Evolutionary conservation across 257 asterid species (phyloP).

Genomic region (Nicotiana otophora): DNA sequence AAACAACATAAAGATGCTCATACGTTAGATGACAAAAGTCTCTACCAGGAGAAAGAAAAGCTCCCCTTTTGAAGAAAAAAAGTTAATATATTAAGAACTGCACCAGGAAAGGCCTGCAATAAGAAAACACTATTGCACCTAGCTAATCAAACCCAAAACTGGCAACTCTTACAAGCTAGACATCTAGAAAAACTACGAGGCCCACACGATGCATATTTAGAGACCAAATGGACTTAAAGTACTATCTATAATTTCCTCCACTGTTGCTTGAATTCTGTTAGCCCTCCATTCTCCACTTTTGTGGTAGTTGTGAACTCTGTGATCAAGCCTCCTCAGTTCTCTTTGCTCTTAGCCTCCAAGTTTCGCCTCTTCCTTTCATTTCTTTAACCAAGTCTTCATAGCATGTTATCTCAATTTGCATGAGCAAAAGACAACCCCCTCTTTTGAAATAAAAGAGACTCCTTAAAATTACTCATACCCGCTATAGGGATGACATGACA

Average conservation of each 20-base stretch:
- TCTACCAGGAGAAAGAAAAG: background rate
- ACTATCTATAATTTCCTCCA: background rate
- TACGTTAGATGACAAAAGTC: background rate
- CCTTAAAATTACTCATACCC: background rate
- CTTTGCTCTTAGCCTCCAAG: background rate
- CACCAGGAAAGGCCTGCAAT: background rate
- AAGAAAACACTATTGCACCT: background rate
- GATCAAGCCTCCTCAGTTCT: background rate
- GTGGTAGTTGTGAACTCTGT: background rate
- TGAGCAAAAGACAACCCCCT: background rate
- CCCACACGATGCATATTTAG: background rate
- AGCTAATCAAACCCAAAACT: background rate
- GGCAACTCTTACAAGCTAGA: slow-evolving; percentile 4
- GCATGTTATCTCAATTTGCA: background rate
- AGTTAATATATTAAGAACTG: background rate
- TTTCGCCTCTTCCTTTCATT: background rate
- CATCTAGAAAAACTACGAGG: background rate
- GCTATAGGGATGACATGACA: background rate
- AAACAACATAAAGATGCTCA: background rate
- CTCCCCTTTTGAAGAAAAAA: background rate
- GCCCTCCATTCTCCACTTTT: background rate
- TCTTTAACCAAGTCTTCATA: background rate
- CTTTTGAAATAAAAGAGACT: background rate
- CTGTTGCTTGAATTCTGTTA: background rate
- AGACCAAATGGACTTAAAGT: background rate